Evolutionary conservation across 805 yeast species (phyloP).

Genomic region (Wickerhamomyces queroliae): DNA sequence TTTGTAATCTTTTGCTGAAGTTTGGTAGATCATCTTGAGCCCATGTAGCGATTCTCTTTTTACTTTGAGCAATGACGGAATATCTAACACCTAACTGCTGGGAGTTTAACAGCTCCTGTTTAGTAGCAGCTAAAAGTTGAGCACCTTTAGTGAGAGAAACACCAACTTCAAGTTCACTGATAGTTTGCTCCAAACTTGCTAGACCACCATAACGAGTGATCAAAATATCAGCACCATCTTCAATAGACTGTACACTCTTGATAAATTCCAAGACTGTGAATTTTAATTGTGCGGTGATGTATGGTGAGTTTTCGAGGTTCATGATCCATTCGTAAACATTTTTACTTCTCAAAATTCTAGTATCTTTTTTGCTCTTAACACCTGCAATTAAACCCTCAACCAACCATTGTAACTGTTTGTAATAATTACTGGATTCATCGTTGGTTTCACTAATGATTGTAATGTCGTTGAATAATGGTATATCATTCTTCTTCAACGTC

Average conservation of each 20-base stretch:
- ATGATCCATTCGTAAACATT: constrained; percentile 66
- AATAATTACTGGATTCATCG: constrained; percentile 43
- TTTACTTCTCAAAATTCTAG: constrained; percentile 42
- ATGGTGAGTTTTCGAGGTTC: constrained; percentile 49
- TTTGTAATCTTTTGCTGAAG: constrained; percentile 37
- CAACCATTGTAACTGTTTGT: constrained; percentile 64
- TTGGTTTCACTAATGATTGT: constrained; percentile 17
- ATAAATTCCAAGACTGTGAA: constrained; percentile 36
- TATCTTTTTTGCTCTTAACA: constrained; percentile 42
- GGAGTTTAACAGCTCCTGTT: constrained; percentile 34
- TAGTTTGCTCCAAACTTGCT: constrained; percentile 31
- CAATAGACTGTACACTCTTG: constrained; percentile 42
- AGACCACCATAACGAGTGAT: constrained; percentile 52
- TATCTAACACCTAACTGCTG: constrained; percentile 42
- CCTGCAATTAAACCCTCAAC: constrained; percentile 43
- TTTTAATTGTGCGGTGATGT: constrained; percentile 33
- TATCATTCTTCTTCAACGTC: constrained; percentile 30
- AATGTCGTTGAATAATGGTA: constrained; percentile 36
- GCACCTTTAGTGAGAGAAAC: constrained; percentile 1
- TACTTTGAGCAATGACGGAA: constrained; percentile 33
- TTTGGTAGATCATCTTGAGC: constrained; percentile 41
- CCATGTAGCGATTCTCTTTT: constrained; percentile 62
- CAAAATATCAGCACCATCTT: constrained; percentile 51
- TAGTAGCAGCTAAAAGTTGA: constrained; percentile 7
- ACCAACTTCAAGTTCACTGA: constrained; percentile 8